Base-by-base conservation (phyloP, 495 filamentous ascomycete species). In the Daldinia caldariorum region DNA sequence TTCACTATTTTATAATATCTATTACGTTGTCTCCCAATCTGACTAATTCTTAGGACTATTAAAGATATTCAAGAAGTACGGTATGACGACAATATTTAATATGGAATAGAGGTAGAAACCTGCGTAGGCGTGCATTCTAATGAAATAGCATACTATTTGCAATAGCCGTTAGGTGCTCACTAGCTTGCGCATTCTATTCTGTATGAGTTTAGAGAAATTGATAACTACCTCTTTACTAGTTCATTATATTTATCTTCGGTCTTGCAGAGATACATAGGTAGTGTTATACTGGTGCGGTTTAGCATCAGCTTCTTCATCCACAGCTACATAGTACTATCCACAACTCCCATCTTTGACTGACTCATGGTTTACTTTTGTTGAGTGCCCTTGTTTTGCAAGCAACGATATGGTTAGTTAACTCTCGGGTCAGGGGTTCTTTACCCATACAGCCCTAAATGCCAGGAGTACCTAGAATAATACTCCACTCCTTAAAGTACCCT, bases 391-490 rank as follows among this genome's bases (percentile, higher is more conserved):
- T 22, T 5, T 20, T 49, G 0, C 20, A 20, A 29, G 37, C 22
- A 38, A 63, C 16, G 32, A 59, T 45, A 32, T 35, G 38, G 61
- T 63, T 54, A 66, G 43, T 49, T 53, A 71, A 54, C 53, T 67
- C 60, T 55, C 43, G 22, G 22, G 58, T 45, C 63, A 49, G 43
- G 62, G 49, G 22, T 31, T 49, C 54, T 58, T 58, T 62, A 71
- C 39, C 34, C 43, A 50, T 58, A 53, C 39, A 37, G 39, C 67
- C 58, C 56, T 64, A 58, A 38, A 61, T 61, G 41, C 29, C 45
- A 39, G 34, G 29, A 31, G 26, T 47, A n/a, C n/a, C n/a, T n/a
- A 10, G 51, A 26, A 26, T 26, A 26, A n/a, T 58, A 57, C 58
- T 62, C 66, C 66, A 58, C 63, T 51, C 41, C 35, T 35, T 29